Percentiles rank a stretch among this genome's conserved stretches.
Evolutionary conservation across 2,329 filamentous ascomycete genomes (phyloP).

Genomic region (Seiridium cupressi): DNA sequence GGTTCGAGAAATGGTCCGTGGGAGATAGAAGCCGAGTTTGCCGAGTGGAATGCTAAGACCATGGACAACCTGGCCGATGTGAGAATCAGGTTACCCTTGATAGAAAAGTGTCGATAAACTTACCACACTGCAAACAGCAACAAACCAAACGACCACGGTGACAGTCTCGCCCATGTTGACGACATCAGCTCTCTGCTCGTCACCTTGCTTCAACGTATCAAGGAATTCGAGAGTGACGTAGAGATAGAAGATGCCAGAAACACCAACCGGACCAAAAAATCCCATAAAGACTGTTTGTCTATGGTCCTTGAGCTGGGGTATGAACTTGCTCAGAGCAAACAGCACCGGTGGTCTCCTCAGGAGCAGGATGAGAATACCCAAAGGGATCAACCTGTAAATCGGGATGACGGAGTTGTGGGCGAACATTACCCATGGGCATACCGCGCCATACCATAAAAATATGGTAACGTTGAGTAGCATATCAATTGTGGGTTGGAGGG

Average conservation of each 20-base stretch:
- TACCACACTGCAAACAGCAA: constrained; percentile 79
- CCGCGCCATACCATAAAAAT: constrained; percentile 88
- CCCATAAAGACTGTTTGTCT: constrained; percentile 82
- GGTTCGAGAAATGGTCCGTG: constrained; percentile 58
- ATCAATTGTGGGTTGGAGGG: constrained; percentile 89
- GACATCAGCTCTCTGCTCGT: constrained; percentile 63
- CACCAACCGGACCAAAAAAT: constrained; percentile 91
- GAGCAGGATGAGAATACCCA: constrained; percentile 75
- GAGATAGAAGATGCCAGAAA: constrained; percentile 87
- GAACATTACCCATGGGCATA: constrained; percentile 79
- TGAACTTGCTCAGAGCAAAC: constrained; percentile 68
- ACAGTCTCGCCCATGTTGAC: constrained; percentile 63
- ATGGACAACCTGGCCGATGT: constrained; percentile 61
- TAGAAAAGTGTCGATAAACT: constrained; percentile 30
- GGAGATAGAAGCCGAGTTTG: constrained; percentile 63
- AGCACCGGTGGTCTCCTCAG: constrained; percentile 77
- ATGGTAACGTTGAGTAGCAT: constrained; percentile 89
- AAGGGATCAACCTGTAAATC: constrained; percentile 67
- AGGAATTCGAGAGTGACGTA: constrained; percentile 80
- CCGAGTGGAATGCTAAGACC: constrained; percentile 78
- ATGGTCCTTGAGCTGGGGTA: constrained; percentile 74
- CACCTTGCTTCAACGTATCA: constrained; percentile 53
- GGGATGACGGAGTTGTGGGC: constrained; percentile 65
- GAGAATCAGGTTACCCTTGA: neutral
- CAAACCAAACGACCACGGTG: constrained; percentile 79